These are phyloP conservation scores for Scleroderma citrinum DNA, from an alignment of 768 basidiomycete genomes.

Conservation along the genomic window DNA sequence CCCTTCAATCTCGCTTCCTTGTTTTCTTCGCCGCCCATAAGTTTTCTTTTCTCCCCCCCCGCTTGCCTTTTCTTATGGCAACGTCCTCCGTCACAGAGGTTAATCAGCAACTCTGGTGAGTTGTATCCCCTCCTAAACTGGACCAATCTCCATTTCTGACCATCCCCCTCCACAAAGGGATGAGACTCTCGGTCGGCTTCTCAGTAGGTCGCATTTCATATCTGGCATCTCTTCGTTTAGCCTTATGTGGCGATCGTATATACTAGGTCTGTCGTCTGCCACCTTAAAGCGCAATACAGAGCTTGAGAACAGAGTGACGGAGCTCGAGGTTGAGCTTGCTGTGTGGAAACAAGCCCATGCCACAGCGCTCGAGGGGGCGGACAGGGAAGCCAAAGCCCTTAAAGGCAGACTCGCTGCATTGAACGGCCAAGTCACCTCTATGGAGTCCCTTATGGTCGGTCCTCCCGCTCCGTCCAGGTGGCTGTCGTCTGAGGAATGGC, in stretches of 20 bases:
- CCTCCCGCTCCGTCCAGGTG: background rate
- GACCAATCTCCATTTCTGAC: slow-evolving; percentile 12
- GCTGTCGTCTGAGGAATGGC: slow-evolving; percentile 3
- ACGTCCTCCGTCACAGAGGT: slow-evolving; percentile 57
- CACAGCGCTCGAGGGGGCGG: slow-evolving; percentile 52
- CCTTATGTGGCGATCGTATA: slow-evolving; percentile 10
- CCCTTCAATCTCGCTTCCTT: slow-evolving; percentile 13
- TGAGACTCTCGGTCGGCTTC: slow-evolving; percentile 54
- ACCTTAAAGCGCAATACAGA: slow-evolving; percentile 60
- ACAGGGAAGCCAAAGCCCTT: slow-evolving; percentile 60
- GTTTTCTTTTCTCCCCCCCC: slow-evolving; percentile 18
- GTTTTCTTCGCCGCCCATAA: slow-evolving; percentile 33
- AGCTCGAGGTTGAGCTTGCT: slow-evolving; percentile 62
- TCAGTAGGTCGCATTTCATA: slow-evolving; percentile 38
- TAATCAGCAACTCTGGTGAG: slow-evolving; percentile 62
- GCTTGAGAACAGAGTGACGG: slow-evolving; percentile 57
- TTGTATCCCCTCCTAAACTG: slow-evolving; percentile 3
- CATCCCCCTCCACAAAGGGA: slow-evolving; percentile 42
- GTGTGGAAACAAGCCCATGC: slow-evolving; percentile 71
- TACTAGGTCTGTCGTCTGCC: slow-evolving; percentile 56
- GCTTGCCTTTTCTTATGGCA: slow-evolving; percentile 37
- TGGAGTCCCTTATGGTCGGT: slow-evolving; percentile 46
- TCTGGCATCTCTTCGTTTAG: slow-evolving; percentile 1
- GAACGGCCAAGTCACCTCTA: slow-evolving; percentile 55
- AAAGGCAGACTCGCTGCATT: slow-evolving; percentile 61